A percentile compares a stretch with the other conserved stretches of the same genome.
Conservation (phyloP, 352 stramenopile species). For the Phytophthora colocasiae region DNA sequence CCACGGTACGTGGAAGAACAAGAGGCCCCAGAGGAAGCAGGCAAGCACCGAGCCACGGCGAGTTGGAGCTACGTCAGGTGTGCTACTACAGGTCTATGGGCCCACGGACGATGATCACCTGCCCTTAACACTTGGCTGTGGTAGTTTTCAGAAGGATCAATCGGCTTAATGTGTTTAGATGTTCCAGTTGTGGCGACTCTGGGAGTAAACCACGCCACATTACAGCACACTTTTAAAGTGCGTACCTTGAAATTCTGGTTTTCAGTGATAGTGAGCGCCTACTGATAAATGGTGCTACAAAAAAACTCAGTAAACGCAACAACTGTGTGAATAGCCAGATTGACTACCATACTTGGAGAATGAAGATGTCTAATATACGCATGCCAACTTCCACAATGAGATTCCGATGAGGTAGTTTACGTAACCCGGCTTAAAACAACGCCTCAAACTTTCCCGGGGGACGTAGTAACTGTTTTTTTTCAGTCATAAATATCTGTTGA, state of each 20-base stretch:
- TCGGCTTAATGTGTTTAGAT: too few species aligned
- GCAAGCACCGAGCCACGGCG: too few species aligned
- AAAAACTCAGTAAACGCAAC: background rate
- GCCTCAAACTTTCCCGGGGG: background rate
- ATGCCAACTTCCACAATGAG: slow-evolving; percentile 9
- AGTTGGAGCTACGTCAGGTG: too few species aligned
- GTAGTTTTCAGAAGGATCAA: too few species aligned
- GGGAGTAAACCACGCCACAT: slow-evolving; percentile 1
- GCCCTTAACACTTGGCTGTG: too few species aligned
- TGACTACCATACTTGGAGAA: slow-evolving; percentile 12
- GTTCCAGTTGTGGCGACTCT: background rate
- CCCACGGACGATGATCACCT: too few species aligned
- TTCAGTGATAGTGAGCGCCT: slow-evolving; percentile 2
- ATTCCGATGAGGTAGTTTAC: slow-evolving; percentile 12
- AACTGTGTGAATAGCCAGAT: background rate
- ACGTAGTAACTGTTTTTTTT: background rate
- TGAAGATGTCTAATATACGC: slow-evolving; percentile 20
- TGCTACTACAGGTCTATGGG: too few species aligned
- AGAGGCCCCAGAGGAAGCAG: too few species aligned
- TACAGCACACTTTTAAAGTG: slow-evolving; percentile 7
- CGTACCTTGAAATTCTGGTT: slow-evolving; percentile 1
- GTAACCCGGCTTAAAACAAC: background rate
- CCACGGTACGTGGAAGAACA: too few species aligned
- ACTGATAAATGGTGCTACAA: slow-evolving; percentile 5
- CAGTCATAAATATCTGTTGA: slow-evolving; percentile 6